Evolutionary conservation across 768 basidiomycete genomes (phyloP).

Genomic region (Dioszegia crocea): DNA sequence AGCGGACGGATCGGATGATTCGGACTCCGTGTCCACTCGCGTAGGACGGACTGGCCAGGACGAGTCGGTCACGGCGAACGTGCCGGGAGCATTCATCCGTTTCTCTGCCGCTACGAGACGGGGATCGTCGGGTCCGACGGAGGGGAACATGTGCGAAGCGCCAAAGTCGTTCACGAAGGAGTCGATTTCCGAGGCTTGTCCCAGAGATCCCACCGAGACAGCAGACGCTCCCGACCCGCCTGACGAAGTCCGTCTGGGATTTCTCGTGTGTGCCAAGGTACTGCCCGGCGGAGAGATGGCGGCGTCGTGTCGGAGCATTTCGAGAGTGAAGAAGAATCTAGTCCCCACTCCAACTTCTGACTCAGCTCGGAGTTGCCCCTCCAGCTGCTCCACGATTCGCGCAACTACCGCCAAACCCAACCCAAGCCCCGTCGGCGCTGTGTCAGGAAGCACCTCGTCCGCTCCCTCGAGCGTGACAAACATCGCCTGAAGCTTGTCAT

Average conservation of each 20-base stretch:
- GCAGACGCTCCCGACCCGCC: conserved; percentile 13
- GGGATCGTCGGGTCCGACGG: conserved; percentile 26
- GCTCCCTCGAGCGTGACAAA: conserved; percentile 78
- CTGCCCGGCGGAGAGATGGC: background rate
- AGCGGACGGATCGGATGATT: conserved; percentile 13
- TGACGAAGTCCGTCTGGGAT: background rate
- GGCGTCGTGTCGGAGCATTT: conserved; percentile 29
- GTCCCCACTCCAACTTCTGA: conserved; percentile 66
- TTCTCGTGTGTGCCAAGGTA: background rate
- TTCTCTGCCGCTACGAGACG: conserved; percentile 34
- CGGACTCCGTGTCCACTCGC: conserved; percentile 26
- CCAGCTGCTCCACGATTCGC: conserved; percentile 71
- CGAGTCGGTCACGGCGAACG: conserved; percentile 43
- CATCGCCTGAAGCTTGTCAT: conserved; percentile 65
- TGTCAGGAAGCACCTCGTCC: conserved; percentile 49
- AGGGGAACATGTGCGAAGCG: conserved; percentile 37
- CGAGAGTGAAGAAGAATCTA: conserved; percentile 63
- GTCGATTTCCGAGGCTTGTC: conserved; percentile 47
- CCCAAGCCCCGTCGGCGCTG: conserved; percentile 51
- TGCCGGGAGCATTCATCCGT: conserved; percentile 39
- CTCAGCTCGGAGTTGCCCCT: conserved; percentile 73
- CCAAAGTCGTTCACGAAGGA: conserved; percentile 51
- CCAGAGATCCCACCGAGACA: conserved; percentile 14
- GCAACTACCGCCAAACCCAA: conserved; percentile 77
- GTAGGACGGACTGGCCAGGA: conserved; percentile 41